Evolutionary conservation across 179 eudicot genomes (phyloP).

Genomic region (Camellia oleifera): DNA sequence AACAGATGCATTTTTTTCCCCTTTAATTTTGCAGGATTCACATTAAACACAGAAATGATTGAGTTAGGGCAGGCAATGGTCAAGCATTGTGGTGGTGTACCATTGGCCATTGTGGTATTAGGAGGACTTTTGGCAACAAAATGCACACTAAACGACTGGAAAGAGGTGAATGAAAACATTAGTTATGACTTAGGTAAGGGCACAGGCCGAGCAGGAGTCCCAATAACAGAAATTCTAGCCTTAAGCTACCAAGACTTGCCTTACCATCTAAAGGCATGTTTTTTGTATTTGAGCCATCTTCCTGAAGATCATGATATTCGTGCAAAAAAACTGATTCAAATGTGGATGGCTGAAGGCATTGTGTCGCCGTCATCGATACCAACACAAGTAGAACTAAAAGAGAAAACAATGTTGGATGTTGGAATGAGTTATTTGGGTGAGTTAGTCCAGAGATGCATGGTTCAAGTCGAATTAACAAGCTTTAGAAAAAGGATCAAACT

Average conservation of each 20-base stretch:
- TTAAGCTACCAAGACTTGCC: conserved; percentile 27
- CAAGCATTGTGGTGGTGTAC: conserved; percentile 29
- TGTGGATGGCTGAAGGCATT: conserved; percentile 40
- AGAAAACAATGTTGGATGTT: conserved; percentile 16
- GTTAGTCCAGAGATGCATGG: conserved; percentile 26
- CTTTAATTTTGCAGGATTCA: neutral
- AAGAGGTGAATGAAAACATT: conserved; percentile 7
- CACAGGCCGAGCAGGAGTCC: neutral
- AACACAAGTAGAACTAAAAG: too few relatives aligned
- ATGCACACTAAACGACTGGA: conserved; percentile 24
- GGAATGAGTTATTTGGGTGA: conserved; percentile 20
- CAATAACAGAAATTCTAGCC: conserved; percentile 12
- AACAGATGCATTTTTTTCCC: neutral
- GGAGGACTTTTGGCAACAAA: conserved; percentile 24
- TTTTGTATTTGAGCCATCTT: conserved; percentile 29
- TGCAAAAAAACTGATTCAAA: conserved; percentile 12
- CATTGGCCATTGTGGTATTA: conserved; percentile 28
- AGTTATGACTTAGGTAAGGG: neutral
- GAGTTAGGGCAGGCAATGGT: conserved; percentile 18
- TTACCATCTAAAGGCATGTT: conserved; percentile 27
- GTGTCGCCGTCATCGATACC: neutral
- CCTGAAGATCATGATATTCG: conserved; percentile 21
- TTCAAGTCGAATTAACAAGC: conserved; percentile 21
- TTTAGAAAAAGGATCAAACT: conserved; percentile 6
- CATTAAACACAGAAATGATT: neutral